Evolutionary conservation across 1,284 basidiomycete species (phyloP).

Genomic region (Ceratobasidium sp.): DNA sequence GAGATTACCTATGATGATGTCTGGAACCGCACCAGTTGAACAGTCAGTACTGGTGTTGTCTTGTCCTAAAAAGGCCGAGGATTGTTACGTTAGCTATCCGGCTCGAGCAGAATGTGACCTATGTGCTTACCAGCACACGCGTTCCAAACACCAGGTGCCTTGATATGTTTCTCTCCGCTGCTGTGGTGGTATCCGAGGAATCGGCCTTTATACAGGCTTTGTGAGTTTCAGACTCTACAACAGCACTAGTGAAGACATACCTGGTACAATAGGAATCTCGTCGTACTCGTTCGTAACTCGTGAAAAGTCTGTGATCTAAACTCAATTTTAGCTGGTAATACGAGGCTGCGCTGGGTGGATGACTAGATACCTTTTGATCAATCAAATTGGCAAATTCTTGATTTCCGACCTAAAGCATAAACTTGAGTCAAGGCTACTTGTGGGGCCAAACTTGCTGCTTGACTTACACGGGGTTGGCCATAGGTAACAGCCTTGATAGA

Average conservation of each 20-base stretch:
- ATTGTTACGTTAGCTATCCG: not conserved
- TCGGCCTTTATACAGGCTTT: constrained; percentile 49
- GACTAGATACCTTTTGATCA: not conserved
- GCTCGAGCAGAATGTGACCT: not conserved
- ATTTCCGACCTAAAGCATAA: constrained; percentile 68
- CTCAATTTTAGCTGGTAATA: constrained; percentile 40
- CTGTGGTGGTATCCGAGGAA: no score
- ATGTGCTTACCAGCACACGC: constrained; percentile 61
- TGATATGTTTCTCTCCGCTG: no score
- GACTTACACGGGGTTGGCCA: constrained; percentile 69
- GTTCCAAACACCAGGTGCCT: constrained; percentile 66
- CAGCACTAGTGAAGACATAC: constrained; percentile 44
- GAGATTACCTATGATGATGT: constrained; percentile 45
- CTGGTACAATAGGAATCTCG: constrained; percentile 66
- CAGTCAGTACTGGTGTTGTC: constrained; percentile 47
- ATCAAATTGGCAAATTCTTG: constrained; percentile 55
- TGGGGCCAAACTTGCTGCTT: not conserved
- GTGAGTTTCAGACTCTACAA: not conserved
- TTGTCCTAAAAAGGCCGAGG: constrained; percentile 19
- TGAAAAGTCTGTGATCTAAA: constrained; percentile 57
- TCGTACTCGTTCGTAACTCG: constrained; percentile 68
- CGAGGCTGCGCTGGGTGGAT: no score
- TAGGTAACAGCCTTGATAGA: constrained; percentile 64
- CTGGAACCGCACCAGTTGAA: constrained; percentile 45
- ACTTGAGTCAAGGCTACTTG: not conserved